Conservation (phyloP, 1,284 basidiomycete species). For the Rhizoctonia solani region DNA sequence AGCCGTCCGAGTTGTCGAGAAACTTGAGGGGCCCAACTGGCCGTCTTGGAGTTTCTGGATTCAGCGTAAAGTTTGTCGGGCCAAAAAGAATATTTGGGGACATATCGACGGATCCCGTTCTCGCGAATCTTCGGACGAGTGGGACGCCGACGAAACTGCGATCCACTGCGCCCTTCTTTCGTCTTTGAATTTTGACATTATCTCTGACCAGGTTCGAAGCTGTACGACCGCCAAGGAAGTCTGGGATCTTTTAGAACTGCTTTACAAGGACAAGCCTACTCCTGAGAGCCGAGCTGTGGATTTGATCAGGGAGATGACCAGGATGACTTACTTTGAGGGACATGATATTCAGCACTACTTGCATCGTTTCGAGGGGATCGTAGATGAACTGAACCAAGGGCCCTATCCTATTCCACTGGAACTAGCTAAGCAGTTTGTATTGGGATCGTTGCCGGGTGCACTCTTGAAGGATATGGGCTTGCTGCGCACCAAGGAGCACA, state of each 20-base stretch:
- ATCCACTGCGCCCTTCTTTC: slow-evolving; percentile 13
- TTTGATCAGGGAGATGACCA: slow-evolving; percentile 1
- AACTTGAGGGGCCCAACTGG: slow-evolving; percentile 21
- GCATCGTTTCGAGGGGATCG: not conserved
- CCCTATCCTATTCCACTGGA: slow-evolving; percentile 1
- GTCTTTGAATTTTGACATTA: not conserved
- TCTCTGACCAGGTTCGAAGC: not conserved
- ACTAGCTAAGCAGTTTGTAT: slow-evolving; percentile 6
- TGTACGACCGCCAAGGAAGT: slow-evolving; percentile 23
- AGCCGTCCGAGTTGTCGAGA: slow-evolving; percentile 10
- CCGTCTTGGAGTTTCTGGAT: slow-evolving; percentile 29
- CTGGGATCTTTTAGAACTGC: slow-evolving; percentile 10
- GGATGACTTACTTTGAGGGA: slow-evolving; percentile 6
- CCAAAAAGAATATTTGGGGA: slow-evolving; percentile 6
- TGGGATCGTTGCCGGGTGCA: slow-evolving; percentile 3
- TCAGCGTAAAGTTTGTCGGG: slow-evolving; percentile 4
- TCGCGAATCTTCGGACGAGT: not conserved
- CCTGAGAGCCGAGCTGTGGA: not conserved
- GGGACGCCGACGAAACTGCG: slow-evolving; percentile 24
- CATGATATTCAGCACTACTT: slow-evolving; percentile 4
- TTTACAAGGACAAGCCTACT: slow-evolving; percentile 4
- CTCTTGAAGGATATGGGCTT: not conserved
- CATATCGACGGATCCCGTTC: slow-evolving; percentile 5
- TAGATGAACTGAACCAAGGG: not conserved
- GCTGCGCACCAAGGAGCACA: not conserved